These are phyloP conservation scores for Yamadazyma sp. DNA, from an alignment of 805 yeast species.

Conservation along the genomic window DNA sequence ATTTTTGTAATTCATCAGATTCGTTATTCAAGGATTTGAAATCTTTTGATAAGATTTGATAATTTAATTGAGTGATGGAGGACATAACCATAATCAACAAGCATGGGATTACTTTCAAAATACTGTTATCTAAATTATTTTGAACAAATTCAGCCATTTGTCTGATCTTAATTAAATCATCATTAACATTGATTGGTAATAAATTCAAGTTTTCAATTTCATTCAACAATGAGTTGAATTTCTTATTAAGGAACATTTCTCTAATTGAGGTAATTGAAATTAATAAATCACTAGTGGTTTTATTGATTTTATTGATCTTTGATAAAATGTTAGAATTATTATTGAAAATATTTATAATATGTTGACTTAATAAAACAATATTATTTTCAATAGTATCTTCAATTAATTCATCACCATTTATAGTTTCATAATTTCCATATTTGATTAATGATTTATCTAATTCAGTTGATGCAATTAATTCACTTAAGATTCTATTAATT, in stretches of 20 bases:
- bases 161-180: conserved; percentile 58
- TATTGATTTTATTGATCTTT: conserved; percentile 51
- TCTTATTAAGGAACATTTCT: conserved; percentile 49
- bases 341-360: conserved; percentile 42
- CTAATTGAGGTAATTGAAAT: conserved; percentile 69
- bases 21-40: conserved; percentile 47
- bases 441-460: conserved; percentile 53
- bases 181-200: conserved; percentile 52
- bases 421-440: conserved; percentile 35
- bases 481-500: conserved; percentile 75
- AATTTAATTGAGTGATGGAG: conserved; percentile 58
- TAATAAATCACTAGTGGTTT: conserved; percentile 63
- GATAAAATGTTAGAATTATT: conserved; percentile 58
- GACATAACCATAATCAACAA: conserved; percentile 80
- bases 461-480: conserved; percentile 68
- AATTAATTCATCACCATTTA: conserved; percentile 28
- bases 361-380: conserved; percentile 45
- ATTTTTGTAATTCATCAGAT: conserved; percentile 48
- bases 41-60: conserved; percentile 38
- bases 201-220: conserved; percentile 59
- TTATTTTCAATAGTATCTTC: conserved; percentile 45
- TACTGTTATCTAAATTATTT: conserved; percentile 62
- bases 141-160: conserved; percentile 59
- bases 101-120: conserved; percentile 77
- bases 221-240: conserved; percentile 58